Evolutionary conservation across 129 eudicot genomes (phyloP), one percentile per base, ranked within the genome.

Genomic region (Lactuca sativa): DNA sequence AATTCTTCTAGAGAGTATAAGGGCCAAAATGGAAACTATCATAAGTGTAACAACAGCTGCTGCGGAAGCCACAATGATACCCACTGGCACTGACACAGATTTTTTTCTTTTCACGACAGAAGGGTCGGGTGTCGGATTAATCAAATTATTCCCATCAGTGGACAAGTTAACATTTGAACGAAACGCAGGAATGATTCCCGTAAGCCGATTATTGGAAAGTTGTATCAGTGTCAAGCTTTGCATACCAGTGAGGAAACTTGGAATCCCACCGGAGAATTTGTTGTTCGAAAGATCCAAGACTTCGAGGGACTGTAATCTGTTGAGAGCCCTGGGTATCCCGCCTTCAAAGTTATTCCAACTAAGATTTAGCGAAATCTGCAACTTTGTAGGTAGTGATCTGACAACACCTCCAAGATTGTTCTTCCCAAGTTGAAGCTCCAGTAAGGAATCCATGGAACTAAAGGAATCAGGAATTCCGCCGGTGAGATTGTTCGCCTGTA

Each of bases 241-340:
- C 79, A 89, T 61, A 12, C 3, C 1, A 7, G 70, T 3, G 4
- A 92, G 37, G 43, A 66, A 89, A 4, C 5, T 21, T 14, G 98
- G 98, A 47, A 93, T 71, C 7, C 30, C 61, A 12, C 96, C 96
- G 2, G 78, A 56, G 70, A 93, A 89, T 32, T 56, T 55, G 54
- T 93, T 93, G 77, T 89, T 61, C 1, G 96, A 93, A 38, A 89
- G 90, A 78, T 93, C 98, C 83, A 92, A 79, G 21, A 92, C 84
- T 75, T 92, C 96, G 55, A 92, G 68, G 14, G 18, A 40, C 1
- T 4, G 44, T 66, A 89, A 74, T 17, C 47, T 52, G 21, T 69
- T 14, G 4, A 92, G 64, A n/a, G 53, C 56, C 10, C 0, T 15
- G 0, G 98, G 98, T 62, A 93, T 79, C 0, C 11, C 38, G 9